Percentiles rank a stretch among this genome's conserved stretches.
These are phyloP conservation scores for Linnemannia schmuckeri DNA, from an alignment of 192 early-diverging fungal species.

Conservation along the genomic window DNA sequence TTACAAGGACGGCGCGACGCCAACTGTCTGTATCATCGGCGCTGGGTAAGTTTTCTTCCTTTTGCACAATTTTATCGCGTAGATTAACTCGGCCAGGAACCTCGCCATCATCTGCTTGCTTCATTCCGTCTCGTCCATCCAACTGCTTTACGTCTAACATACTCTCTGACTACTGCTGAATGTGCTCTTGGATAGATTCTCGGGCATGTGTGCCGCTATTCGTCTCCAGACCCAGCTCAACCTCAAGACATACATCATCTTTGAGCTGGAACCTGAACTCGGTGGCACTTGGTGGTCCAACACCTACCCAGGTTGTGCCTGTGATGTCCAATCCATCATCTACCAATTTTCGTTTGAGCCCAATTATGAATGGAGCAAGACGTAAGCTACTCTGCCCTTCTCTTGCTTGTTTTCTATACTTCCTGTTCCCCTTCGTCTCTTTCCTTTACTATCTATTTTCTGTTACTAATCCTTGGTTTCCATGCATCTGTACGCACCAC, in stretches of 20 bases:
- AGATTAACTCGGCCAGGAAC: too few species aligned
- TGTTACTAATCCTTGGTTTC: background rate
- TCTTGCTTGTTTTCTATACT: background rate
- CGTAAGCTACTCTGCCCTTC: background rate
- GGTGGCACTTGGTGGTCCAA: slow-evolving; percentile 62
- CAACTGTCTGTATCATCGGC: slow-evolving; percentile 53
- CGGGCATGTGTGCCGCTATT: slow-evolving; percentile 61
- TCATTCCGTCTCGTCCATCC: too few species aligned
- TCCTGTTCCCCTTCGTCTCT: background rate
- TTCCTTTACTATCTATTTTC: background rate
- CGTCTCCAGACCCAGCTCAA: slow-evolving; percentile 53
- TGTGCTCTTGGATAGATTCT: slow-evolving; percentile 15
- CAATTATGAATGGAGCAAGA: slow-evolving; percentile 52
- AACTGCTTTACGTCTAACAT: too few species aligned
- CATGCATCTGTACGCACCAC: background rate
- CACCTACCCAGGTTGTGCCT: slow-evolving; percentile 58
- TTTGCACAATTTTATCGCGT: too few species aligned
- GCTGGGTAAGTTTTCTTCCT: slow-evolving; percentile 41
- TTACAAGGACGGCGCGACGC: slow-evolving; percentile 43
- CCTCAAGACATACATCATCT: slow-evolving; percentile 39
- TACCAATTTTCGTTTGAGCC: slow-evolving; percentile 29
- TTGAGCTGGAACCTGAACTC: slow-evolving; percentile 50
- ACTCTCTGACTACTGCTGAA: background rate
- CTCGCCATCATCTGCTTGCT: too few species aligned
- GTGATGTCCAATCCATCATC: slow-evolving; percentile 57